Evolutionary conservation across 441 rosid genomes (phyloP).

Genomic region (Erodium texanum): DNA sequence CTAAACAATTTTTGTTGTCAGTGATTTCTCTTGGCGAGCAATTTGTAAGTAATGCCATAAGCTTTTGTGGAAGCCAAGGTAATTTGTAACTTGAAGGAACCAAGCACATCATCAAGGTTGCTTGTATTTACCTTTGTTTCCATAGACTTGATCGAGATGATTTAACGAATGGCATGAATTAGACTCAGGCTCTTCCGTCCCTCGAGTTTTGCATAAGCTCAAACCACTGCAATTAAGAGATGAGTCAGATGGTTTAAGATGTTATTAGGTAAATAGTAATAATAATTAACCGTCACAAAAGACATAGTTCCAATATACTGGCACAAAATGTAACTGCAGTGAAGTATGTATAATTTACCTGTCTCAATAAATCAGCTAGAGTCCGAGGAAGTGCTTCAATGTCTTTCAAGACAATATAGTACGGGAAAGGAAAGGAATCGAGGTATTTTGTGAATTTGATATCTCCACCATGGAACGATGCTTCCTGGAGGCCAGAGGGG

Average conservation of each 20-base stretch:
- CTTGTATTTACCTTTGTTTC: too few relatives aligned
- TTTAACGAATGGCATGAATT: background rate
- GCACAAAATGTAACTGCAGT: too few relatives aligned
- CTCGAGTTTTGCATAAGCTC: slow-evolving; percentile 73
- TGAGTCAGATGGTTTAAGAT: too few relatives aligned
- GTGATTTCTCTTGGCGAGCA: background rate
- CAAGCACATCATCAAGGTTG: too few relatives aligned
- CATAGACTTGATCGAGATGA: too few relatives aligned
- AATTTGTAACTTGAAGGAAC: too few relatives aligned
- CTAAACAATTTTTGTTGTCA: background rate
- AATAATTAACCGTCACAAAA: background rate
- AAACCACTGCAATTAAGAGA: slow-evolving; percentile 52
- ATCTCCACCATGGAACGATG: slow-evolving; percentile 28
- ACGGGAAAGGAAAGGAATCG: slow-evolving; percentile 93
- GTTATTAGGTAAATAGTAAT: background rate
- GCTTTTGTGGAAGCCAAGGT: background rate
- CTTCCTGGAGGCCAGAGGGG: slow-evolving; percentile 1
- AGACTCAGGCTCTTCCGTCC: slow-evolving; percentile 25
- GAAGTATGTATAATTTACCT: slow-evolving; percentile 38
- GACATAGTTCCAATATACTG: too few relatives aligned
- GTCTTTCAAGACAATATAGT: slow-evolving; percentile 65
- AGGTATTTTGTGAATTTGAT: slow-evolving; percentile 49
- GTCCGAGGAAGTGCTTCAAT: slow-evolving; percentile 80
- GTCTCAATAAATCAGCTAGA: slow-evolving; percentile 79
- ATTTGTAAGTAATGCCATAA: background rate